These are phyloP conservation scores for Diaporthe citriasiana DNA, from an alignment of 2,329 filamentous ascomycete species.

Conservation along the genomic window DNA sequence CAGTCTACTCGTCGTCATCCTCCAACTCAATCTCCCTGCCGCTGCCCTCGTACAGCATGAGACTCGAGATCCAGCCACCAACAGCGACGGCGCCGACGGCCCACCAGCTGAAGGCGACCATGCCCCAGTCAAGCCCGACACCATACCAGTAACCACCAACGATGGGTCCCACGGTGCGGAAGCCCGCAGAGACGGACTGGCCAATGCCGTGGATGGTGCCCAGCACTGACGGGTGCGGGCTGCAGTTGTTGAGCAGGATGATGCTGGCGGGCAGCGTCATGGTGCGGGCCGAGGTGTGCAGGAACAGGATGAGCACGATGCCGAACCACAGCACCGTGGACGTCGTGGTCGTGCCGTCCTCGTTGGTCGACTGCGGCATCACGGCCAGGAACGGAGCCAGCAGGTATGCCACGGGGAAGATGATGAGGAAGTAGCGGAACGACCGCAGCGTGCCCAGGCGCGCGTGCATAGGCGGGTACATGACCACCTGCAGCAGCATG, in stretches of 20 bases:
- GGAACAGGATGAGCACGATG: constrained; percentile 71
- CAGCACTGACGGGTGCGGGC: constrained; percentile 69
- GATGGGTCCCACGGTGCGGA: constrained; percentile 65
- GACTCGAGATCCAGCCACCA: constrained; percentile 69
- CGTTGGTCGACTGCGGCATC: constrained; percentile 58
- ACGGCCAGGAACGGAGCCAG: constrained; percentile 77
- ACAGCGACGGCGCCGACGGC: constrained; percentile 64
- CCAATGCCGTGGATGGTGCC: constrained; percentile 70
- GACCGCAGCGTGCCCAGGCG: constrained; percentile 75
- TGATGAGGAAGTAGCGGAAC: constrained; percentile 74
- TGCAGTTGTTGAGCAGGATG: constrained; percentile 73
- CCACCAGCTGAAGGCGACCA: constrained; percentile 65
- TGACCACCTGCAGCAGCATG: constrained; percentile 76
- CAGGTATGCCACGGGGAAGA: constrained; percentile 78
- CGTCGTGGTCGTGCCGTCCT: constrained; percentile 36
- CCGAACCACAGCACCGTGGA: constrained; percentile 63
- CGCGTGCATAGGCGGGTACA: constrained; percentile 76
- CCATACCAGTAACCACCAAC: constrained; percentile 65
- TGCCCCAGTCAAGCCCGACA: constrained; percentile 59
- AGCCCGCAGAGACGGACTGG: constrained; percentile 63
- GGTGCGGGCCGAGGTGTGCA: constrained; percentile 81
- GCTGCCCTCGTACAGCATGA: constrained; percentile 74
- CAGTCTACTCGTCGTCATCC: constrained; percentile 56
- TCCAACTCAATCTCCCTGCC: constrained; percentile 72
- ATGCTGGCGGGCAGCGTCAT: constrained; percentile 74